Percentiles rank a stretch among this genome's conserved stretches.
Conservation (phyloP, 495 filamentous ascomycete genomes). For the Daldinia caldariorum region DNA sequence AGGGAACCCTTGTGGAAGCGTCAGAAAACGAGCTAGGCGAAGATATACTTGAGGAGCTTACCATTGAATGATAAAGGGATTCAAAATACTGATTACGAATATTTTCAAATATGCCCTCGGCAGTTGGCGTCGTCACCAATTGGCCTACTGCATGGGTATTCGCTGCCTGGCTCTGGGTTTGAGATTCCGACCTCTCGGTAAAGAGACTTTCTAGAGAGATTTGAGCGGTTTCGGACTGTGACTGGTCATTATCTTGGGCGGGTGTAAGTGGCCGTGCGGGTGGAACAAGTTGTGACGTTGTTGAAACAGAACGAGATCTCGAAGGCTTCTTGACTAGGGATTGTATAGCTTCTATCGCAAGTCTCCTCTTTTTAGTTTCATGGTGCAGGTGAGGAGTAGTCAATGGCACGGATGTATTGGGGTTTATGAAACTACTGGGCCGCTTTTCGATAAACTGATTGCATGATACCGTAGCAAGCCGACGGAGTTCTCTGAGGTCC, state of each 20-base stretch:
- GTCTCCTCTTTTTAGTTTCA: constrained; percentile 58
- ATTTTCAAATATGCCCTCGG: constrained; percentile 72
- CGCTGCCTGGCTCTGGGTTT: constrained; percentile 1
- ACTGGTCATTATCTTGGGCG: constrained; percentile 12
- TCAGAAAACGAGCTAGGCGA: constrained; percentile 35
- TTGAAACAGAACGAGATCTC: constrained; percentile 45
- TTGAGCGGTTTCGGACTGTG: constrained; percentile 16
- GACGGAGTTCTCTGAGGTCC: constrained; percentile 59
- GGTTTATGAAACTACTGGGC: constrained; percentile 8
- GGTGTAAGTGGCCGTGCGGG: constrained; percentile 22
- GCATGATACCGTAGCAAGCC: constrained; percentile 54
- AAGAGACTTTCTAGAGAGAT: constrained; percentile 16
- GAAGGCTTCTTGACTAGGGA: constrained; percentile 54
- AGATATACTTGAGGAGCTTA: constrained; percentile 45
- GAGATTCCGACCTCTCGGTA: constrained; percentile 12
- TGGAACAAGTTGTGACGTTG: constrained; percentile 37
- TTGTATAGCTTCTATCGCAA: constrained; percentile 65
- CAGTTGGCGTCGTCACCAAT: constrained; percentile 53
- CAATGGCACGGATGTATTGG: constrained; percentile 35
- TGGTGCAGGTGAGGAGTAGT: constrained; percentile 54
- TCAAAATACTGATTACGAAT: constrained; percentile 84
- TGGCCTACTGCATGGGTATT: constrained; percentile 36
- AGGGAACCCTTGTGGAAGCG: constrained; percentile 73
- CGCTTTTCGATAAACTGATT: constrained; percentile 36
- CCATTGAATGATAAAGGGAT: constrained; percentile 89